phyloP scores from a whole-genome alignment of 2,329 filamentous ascomycete species.

The Colletotrichum salicis region DNA sequence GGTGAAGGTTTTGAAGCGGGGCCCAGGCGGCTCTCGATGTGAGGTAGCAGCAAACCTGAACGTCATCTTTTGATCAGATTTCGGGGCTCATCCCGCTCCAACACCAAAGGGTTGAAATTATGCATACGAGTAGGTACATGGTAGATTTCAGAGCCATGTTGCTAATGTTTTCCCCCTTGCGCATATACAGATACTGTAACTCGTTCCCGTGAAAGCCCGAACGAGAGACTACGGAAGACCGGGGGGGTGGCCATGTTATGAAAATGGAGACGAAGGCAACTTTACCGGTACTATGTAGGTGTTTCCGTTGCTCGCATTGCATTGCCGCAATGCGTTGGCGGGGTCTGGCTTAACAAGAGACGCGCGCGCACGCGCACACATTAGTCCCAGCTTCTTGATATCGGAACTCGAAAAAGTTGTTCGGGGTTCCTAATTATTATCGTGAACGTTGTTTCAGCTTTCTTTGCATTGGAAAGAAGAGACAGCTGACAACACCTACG shows the following conservation, averaged over 20 bases:
- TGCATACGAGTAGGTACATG: background rate
- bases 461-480: background rate
- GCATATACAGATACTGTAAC: background rate
- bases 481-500: background rate
- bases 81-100: slow-evolving; percentile 11
- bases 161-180: background rate
- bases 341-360: background rate
- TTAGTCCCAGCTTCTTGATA: background rate
- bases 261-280: background rate
- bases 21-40: slow-evolving; percentile 30
- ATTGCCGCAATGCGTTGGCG: slow-evolving; percentile 23
- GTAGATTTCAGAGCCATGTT: background rate
- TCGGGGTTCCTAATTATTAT: slow-evolving; percentile 28
- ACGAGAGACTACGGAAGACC: background rate
- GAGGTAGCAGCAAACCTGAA: slow-evolving; percentile 19
- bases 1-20: slow-evolving; percentile 14
- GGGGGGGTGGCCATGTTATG: background rate
- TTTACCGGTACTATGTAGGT: slow-evolving; percentile 6
- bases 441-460: slow-evolving; percentile 26
- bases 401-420: background rate
- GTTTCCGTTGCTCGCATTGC: slow-evolving; percentile 24
- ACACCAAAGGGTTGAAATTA: background rate
- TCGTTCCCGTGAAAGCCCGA: slow-evolving; percentile 32
- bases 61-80: slow-evolving; percentile 35
- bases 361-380: background rate